Conservation (phyloP, 2,329 filamentous ascomycete species). For the Zymoseptoria tritici region DNA sequence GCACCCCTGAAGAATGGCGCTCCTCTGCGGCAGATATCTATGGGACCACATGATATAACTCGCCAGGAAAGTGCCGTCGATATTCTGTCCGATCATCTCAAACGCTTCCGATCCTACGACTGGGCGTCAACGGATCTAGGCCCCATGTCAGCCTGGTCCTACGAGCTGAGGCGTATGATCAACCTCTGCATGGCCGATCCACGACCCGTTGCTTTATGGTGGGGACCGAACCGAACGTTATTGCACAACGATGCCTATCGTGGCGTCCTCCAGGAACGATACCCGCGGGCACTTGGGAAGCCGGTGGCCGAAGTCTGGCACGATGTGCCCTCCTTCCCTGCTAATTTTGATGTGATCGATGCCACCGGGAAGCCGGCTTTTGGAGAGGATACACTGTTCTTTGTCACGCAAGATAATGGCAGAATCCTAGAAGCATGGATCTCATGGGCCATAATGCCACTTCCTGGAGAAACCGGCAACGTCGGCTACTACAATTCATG, state of each 20-base stretch:
- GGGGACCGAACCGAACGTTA: conserved; percentile 26
- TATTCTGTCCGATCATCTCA: conserved; percentile 3
- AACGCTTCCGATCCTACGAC: conserved; percentile 9
- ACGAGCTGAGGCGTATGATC: conserved; percentile 9
- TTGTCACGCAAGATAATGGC: conserved; percentile 7
- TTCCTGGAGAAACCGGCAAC: conserved; percentile 2
- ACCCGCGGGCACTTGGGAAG: conserved; percentile 12
- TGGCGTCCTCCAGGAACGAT: conserved; percentile 26
- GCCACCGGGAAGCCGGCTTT: conserved; percentile 5
- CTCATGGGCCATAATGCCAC: conserved; percentile 6
- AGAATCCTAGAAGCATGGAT: conserved; percentile 12
- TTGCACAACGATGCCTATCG: conserved; percentile 33
- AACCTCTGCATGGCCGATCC: conserved; percentile 16
- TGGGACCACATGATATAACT: conserved; percentile 9
- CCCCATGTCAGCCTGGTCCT: conserved; percentile 11
- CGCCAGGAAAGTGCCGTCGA: neutral
- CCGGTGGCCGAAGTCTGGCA: conserved; percentile 14
- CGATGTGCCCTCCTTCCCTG: conserved; percentile 7
- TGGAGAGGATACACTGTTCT: conserved; percentile 10
- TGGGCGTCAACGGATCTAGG: conserved; percentile 15
- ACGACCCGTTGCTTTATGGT: conserved; percentile 13
- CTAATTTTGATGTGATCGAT: conserved; percentile 6
- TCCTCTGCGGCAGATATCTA: neutral
- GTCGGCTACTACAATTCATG: conserved; percentile 9
- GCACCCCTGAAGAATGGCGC: neutral